Base-by-base conservation (phyloP, 2,329 filamentous ascomycete genomes). In the Neospermospora avenae region DNA sequence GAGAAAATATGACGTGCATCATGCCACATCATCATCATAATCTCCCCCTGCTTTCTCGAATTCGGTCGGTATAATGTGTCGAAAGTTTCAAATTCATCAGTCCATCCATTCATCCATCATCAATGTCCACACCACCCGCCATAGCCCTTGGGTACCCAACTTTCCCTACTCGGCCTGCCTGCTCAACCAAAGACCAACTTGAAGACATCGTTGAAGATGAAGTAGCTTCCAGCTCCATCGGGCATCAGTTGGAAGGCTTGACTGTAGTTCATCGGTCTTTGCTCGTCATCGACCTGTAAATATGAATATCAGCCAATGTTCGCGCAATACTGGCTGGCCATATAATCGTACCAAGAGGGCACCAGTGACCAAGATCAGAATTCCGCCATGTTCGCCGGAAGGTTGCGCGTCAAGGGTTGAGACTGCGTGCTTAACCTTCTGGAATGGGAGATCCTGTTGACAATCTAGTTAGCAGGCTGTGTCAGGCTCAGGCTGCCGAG, bases 151-250 rank as follows among this genome's bases (percentile, higher is more conserved):
- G 65, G 56, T 67, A 67, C 61, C 65, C 63, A 68, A 66, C 44
- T 11, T 34, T 18, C 37, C 48, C 20, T n/a, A 53, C 45, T 42
- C 28, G 11, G 6, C 11, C 46, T n/a, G 8, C 22, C 44, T 22
- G 14, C 45, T 65, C 55, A 71, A 63, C 68, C 81, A 77, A 90
- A 93, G 69, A 96, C 84, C 64, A 98, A 84, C 78, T 90, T 90
- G 86, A 98, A 98, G 75, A 98, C 79, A 76, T 98, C 93, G 81
- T 98, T 97, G 80, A 87, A 88, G 74, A 98, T 89, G 75, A 85
- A 97, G 81, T 89, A 96, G 77, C 82, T 86, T 69, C 86, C 88
- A 54, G 71, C 67, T 28, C 77, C 77, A 58, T 91, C 88, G 63
- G 85, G 87, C 67, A 85, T 77, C 64, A 98, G 87, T 77, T 96